These are phyloP conservation scores for Colletotrichum plurivorum DNA, from an alignment of 2,329 filamentous ascomycete species.

Conservation along the genomic window DNA sequence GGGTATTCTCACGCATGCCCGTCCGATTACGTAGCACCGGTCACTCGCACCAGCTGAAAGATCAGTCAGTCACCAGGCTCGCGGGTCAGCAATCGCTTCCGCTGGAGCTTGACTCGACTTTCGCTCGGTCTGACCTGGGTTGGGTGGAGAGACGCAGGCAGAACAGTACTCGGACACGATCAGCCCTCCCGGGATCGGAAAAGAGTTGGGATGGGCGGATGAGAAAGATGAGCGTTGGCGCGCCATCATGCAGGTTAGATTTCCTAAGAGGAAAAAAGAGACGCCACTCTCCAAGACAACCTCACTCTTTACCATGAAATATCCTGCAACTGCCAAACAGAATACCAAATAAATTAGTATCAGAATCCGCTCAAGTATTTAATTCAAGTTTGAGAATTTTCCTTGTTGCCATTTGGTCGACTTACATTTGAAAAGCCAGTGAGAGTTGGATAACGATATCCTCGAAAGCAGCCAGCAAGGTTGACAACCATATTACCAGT, in stretches of 20 bases:
- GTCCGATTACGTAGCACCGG: conserved; percentile 37
- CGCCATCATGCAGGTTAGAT: conserved; percentile 25
- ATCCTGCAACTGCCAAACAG: too few species aligned
- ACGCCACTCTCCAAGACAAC: too few species aligned
- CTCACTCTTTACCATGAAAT: too few species aligned
- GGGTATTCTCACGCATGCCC: conserved; percentile 7
- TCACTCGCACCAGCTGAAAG: conserved; percentile 33
- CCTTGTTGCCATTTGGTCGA: too few species aligned
- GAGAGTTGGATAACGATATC: too few species aligned
- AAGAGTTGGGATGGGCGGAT: conserved; percentile 22
- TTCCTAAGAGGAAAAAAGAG: not conserved
- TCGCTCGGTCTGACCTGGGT: not conserved
- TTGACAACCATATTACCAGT: too few species aligned
- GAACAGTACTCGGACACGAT: conserved; percentile 12
- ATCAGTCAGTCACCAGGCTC: conserved; percentile 28
- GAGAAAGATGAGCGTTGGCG: conserved; percentile 10
- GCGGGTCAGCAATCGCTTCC: conserved; percentile 30
- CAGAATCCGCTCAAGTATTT: too few species aligned
- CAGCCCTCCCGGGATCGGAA: conserved; percentile 1
- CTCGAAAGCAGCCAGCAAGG: too few species aligned
- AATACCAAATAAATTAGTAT: too few species aligned
- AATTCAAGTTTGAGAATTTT: too few species aligned
- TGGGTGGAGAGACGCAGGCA: conserved; percentile 3
- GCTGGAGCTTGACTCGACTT: not conserved
- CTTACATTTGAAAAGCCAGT: too few species aligned